A percentile compares a stretch with the other conserved stretches of the same genome.
These are phyloP conservation scores for Articulospora tetracladia DNA, from an alignment of 495 filamentous ascomycete species.

Conservation along the genomic window DNA sequence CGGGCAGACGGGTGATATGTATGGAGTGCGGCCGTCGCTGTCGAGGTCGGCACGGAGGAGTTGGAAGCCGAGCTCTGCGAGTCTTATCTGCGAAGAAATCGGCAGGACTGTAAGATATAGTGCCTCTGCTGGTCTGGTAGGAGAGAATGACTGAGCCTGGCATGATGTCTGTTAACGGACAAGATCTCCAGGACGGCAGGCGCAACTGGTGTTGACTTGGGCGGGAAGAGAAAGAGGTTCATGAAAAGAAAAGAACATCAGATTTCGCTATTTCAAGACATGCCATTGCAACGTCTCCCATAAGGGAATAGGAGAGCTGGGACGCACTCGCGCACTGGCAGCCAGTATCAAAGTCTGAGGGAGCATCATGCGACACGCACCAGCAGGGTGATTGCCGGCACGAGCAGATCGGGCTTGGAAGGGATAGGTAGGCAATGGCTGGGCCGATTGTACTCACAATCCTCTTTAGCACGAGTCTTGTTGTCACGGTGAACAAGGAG, in stretches of 20 bases:
- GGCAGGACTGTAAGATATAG: constrained; percentile 17
- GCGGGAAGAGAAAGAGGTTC: not conserved
- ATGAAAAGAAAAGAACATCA: constrained; percentile 5
- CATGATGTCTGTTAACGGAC: constrained; percentile 19
- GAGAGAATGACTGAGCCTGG: constrained; percentile 11
- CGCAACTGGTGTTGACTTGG: not conserved
- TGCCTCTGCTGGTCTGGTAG: constrained; percentile 16
- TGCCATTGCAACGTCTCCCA: not conserved
- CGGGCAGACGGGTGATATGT: constrained; percentile 50
- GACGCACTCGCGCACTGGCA: constrained; percentile 2
- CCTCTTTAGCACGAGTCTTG: not conserved
- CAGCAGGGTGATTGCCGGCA: constrained; percentile 15
- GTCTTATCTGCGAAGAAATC: not conserved
- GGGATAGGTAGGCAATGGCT: not conserved
- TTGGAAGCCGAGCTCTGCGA: constrained; percentile 27
- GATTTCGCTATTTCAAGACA: not conserved
- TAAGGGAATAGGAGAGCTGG: constrained; percentile 2
- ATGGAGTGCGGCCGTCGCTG: constrained; percentile 50
- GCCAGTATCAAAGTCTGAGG: not conserved
- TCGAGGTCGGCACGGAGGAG: constrained; percentile 46
- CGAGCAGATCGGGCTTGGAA: not conserved
- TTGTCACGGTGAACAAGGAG: constrained; percentile 3
- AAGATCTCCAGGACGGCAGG: not conserved
- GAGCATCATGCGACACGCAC: constrained; percentile 11
- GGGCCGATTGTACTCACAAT: constrained; percentile 8